These are phyloP conservation scores for Pochonia chlamydosporia DNA, from an alignment of 2,329 filamentous ascomycete genomes.

Conservation along the genomic window DNA sequence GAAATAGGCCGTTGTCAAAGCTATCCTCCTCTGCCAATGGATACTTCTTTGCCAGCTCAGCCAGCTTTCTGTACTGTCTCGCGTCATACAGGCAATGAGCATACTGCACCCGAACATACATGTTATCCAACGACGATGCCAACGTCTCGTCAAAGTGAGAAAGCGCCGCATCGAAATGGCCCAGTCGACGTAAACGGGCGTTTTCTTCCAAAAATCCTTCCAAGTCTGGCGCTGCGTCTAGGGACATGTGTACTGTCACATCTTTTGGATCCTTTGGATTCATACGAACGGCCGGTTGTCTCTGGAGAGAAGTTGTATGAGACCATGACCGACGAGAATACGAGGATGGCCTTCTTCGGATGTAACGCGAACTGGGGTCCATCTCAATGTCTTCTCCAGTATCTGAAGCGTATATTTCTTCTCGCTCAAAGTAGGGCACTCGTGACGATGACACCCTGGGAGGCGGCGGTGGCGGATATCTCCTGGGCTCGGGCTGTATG, in stretches of 20 bases:
- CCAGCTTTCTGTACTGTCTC: not conserved
- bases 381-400: too few relatives aligned
- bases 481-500: too few relatives aligned
- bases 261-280: not conserved
- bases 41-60: not conserved
- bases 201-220: conserved; percentile 1
- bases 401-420: too few relatives aligned
- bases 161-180: conserved; percentile 3
- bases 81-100: conserved; percentile 4
- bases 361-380: too few relatives aligned
- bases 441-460: too few relatives aligned
- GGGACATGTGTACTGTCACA: conserved; percentile 5
- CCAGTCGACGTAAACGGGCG: conserved; percentile 1
- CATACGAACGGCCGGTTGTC: not conserved
- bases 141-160: not conserved
- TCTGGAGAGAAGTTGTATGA: too few relatives aligned
- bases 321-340: too few relatives aligned
- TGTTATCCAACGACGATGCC: conserved; percentile 1
- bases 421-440: too few relatives aligned
- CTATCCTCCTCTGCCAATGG: not conserved
- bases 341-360: too few relatives aligned
- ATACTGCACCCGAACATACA: conserved; percentile 2
- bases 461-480: too few relatives aligned
- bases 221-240: conserved; percentile 1
- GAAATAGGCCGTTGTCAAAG: not conserved